A percentile compares a stretch with the other conserved stretches of the same genome.
These are phyloP conservation scores for Podospora anserina DNA, from an alignment of 495 filamentous ascomycete genomes.

Conservation along the genomic window DNA sequence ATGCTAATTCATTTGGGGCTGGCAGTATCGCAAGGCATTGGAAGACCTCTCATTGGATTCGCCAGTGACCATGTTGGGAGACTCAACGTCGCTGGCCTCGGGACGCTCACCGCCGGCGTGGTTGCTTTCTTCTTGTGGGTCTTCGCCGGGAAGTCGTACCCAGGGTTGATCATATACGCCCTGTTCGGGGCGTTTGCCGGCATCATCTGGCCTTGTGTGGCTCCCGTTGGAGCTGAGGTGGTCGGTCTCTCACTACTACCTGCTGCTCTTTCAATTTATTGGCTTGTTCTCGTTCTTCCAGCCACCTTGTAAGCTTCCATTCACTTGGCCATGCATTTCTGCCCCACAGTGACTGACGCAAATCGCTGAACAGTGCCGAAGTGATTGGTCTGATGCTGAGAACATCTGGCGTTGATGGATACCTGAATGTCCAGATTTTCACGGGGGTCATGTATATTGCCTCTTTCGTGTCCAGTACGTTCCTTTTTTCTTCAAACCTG, in stretches of 20 bases:
- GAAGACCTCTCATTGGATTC: constrained; percentile 63
- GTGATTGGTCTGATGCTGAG: constrained; percentile 69
- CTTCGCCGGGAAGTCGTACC: constrained; percentile 59
- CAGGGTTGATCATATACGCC: constrained; percentile 66
- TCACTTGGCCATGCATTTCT: neutral
- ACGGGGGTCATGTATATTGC: constrained; percentile 38
- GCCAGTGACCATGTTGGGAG: constrained; percentile 63
- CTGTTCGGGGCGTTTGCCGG: constrained; percentile 69
- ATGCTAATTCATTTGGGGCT: neutral
- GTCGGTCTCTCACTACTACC: constrained; percentile 71
- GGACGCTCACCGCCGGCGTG: constrained; percentile 59
- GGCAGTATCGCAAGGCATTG: constrained; percentile 44
- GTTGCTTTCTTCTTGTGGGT: constrained; percentile 66
- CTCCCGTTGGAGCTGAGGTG: constrained; percentile 73
- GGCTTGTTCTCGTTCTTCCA: constrained; percentile 70
- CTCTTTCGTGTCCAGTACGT: constrained; percentile 39
- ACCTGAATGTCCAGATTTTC: constrained; percentile 43
- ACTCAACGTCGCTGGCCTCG: constrained; percentile 61
- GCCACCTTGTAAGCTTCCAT: constrained; percentile 54
- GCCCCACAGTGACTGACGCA: constrained; percentile 6
- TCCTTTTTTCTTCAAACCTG: neutral
- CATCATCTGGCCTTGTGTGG: constrained; percentile 69
- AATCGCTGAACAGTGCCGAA: constrained; percentile 47
- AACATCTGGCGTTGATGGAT: constrained; percentile 39
- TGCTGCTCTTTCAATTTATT: constrained; percentile 67